phyloP scores from a whole-genome alignment of 257 asterid species.

The Paulownia fortunei region DNA sequence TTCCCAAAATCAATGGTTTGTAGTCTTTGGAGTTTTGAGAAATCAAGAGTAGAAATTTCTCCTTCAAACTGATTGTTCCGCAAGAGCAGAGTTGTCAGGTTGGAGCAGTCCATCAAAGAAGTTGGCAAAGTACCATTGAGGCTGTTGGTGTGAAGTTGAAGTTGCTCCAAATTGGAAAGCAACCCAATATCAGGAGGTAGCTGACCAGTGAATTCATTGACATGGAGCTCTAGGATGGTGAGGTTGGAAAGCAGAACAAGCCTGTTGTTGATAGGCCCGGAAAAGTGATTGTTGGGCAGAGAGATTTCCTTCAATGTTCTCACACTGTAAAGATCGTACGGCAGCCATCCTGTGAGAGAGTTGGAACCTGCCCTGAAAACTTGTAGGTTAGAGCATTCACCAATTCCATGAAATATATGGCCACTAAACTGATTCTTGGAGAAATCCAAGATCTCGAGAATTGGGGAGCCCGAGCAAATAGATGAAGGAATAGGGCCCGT shows the following conservation, averaged over 20 bases:
- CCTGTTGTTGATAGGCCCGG: constrained; percentile 42
- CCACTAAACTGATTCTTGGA: constrained; percentile 48
- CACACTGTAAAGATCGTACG: constrained; percentile 38
- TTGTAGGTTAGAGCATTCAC: constrained; percentile 32
- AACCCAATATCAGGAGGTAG: constrained; percentile 45
- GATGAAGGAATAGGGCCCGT: constrained; percentile 44
- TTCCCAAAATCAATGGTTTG: constrained; percentile 55
- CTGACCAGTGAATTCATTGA: constrained; percentile 44
- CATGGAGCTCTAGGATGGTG: constrained; percentile 47
- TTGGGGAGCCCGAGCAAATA: constrained; percentile 37
- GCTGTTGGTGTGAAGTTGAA: constrained; percentile 56
- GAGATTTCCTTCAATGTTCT: constrained; percentile 41
- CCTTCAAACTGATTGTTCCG: constrained; percentile 57
- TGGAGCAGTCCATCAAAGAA: constrained; percentile 52
- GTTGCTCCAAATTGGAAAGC: constrained; percentile 47
- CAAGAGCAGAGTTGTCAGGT: constrained; percentile 48
- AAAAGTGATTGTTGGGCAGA: constrained; percentile 42
- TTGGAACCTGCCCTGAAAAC: constrained; percentile 53
- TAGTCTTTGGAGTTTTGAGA: constrained; percentile 45
- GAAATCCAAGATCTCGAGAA: constrained; percentile 42
- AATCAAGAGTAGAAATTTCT: constrained; percentile 49
- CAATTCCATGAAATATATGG: constrained; percentile 20
- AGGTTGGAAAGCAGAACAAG: constrained; percentile 41
- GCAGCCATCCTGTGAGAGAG: constrained; percentile 44
- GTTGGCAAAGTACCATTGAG: constrained; percentile 51